phyloP scores from a whole-genome alignment of 305 asterid species.

The Fraxinus floribunda region DNA sequence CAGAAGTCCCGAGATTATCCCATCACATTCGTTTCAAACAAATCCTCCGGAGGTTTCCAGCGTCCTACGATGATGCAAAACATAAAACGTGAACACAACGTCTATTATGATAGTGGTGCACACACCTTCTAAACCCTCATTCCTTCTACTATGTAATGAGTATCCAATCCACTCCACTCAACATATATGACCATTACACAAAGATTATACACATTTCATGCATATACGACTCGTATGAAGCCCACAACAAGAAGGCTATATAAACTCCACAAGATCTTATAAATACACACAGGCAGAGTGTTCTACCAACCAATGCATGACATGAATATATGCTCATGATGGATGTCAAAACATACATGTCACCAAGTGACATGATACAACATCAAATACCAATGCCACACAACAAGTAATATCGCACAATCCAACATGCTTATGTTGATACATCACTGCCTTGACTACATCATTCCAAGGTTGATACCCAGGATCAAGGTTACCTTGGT shows the following conservation, averaged over 20 bases:
- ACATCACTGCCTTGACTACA: neutral
- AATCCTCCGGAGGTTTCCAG: neutral
- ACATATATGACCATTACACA: neutral
- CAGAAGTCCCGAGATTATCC: neutral
- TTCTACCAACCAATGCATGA: neutral
- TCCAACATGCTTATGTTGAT: neutral
- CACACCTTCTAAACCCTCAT: neutral
- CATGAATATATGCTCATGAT: neutral
- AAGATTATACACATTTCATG: neutral
- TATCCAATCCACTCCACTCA: neutral
- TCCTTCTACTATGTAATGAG: neutral
- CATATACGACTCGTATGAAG: neutral
- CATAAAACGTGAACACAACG: neutral
- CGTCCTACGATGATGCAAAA: neutral
- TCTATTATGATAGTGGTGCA: neutral
- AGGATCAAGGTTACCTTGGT: neutral
- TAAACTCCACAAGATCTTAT: neutral
- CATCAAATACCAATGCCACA: neutral
- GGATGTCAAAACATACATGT: neutral
- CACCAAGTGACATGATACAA: neutral
- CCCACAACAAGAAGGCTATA: neutral
- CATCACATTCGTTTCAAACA: neutral
- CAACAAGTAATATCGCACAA: neutral
- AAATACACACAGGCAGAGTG: neutral
- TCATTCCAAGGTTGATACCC: neutral